These are phyloP conservation scores for Phytophthora boehmeriae DNA, from an alignment of 352 stramenopile genomes.

Conservation along the genomic window DNA sequence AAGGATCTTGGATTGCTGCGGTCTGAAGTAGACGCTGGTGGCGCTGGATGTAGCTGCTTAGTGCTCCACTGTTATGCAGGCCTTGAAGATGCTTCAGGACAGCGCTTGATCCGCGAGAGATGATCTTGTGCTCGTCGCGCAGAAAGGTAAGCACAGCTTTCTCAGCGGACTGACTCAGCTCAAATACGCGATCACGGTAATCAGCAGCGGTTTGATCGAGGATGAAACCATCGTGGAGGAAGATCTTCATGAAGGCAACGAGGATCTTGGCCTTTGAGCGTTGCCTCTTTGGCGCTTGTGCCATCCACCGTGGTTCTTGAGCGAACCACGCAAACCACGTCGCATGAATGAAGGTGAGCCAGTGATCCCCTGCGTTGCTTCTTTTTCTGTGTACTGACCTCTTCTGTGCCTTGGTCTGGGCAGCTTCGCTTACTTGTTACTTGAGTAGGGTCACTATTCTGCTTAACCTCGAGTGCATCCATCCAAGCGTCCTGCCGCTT, in stretches of 20 bases:
- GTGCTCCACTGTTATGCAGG: no score
- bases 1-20: no score
- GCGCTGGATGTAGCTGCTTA: no score
- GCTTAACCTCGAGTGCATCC: slow-evolving; percentile 17
- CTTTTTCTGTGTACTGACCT: slow-evolving; percentile 9
- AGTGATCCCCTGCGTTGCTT: slow-evolving; percentile 1
- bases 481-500: slow-evolving; percentile 12
- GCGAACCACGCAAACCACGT: slow-evolving; percentile 28
- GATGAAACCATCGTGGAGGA: slow-evolving; percentile 8
- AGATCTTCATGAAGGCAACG: slow-evolving; percentile 22
- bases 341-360: slow-evolving; percentile 16
- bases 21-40: no score
- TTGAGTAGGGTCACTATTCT: slow-evolving; percentile 4
- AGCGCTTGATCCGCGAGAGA: no score
- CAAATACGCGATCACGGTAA: no score
- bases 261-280: slow-evolving; percentile 13
- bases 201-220: background rate
- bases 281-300: slow-evolving; percentile 8
- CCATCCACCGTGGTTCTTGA: background rate
- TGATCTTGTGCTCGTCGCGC: no score
- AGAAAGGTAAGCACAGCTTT: no score
- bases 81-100: no score
- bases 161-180: no score
- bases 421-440: background rate
- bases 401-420: background rate